Percentiles rank a stretch among this genome's conserved stretches.
Conservation (phyloP, 106 monocot genomes). For the Platanthera guangdongensis region DNA sequence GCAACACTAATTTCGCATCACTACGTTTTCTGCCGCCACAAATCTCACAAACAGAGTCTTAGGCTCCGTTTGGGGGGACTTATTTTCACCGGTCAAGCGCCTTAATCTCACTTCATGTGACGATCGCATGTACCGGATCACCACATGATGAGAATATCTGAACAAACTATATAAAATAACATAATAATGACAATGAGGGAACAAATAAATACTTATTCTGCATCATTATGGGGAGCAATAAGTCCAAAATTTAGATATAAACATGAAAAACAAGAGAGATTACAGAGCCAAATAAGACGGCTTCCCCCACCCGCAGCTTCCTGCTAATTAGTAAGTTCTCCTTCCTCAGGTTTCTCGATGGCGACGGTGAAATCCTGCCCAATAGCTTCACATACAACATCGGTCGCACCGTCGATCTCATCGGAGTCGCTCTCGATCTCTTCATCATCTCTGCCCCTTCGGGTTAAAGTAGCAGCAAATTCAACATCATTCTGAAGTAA, state of each 20-base stretch:
- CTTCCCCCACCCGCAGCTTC: neutral
- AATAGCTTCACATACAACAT: neutral
- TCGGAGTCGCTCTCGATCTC: neutral
- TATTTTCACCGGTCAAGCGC: too few relatives aligned
- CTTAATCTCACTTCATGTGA: too few relatives aligned
- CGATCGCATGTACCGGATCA: too few relatives aligned
- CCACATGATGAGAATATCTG: too few relatives aligned
- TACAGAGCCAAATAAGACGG: neutral
- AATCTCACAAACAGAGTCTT: too few relatives aligned
- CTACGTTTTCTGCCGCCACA: too few relatives aligned
- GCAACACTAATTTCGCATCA: too few relatives aligned
- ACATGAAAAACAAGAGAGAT: neutral
- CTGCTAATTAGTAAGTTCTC: slow-evolving; percentile 12
- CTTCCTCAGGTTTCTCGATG: slow-evolving; percentile 10
- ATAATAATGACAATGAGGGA: neutral
- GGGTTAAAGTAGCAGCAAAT: neutral
- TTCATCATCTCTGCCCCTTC: neutral
- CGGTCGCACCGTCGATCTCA: neutral
- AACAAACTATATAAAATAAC: neutral
- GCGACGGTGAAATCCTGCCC: neutral
- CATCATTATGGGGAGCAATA: neutral
- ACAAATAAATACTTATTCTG: neutral
- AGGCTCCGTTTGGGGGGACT: too few relatives aligned
- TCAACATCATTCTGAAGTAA: neutral
- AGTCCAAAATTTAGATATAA: neutral